Evolutionary conservation across 176 grass and related monocot genomes (phyloP), one percentile per base, ranked within the genome.

Genomic region (Zoysia japonica): DNA sequence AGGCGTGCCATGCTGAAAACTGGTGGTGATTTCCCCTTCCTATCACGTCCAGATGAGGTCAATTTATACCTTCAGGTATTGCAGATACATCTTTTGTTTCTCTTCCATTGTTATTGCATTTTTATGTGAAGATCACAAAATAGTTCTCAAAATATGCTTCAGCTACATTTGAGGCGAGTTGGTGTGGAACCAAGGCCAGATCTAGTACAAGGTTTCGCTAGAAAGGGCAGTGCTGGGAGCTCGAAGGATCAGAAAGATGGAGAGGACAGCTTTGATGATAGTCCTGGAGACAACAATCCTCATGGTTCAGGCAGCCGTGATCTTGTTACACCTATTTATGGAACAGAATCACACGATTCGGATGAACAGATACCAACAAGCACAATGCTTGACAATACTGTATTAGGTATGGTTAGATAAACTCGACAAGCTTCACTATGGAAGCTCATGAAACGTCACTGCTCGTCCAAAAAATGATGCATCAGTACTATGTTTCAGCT

Each of bases 61-160:
- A 94, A 92, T 65, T 82, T 98, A 48, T 98, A 98, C 77, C 95
- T 98, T 83, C 95, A 98, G 91, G 95, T 98, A 94, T 51, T 80
- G 35, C 19, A 53, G 11, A 38, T 6, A 39, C 56, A 68, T 78
- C 5, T 52, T 78, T 14, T 73, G 0, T 70, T 47, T 68, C n/a
- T 77, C 62, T 76, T 61, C 63, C 45, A 13, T 76, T 84, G 20
- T 78, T 67, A 36, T 55, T 5, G 35, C 35, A 68, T 70, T 37
- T 37, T 69, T 53, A 13, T 75, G 59, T 11, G 9, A 11, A 61
- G 3, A 9, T 36, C 7, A 79, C 28, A 72, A 20, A 85, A 80
- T 84, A 67, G 78, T 73, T 66, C 40, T 47, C 53, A 37, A 81
- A 72, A 87, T 17, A 78, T 66, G 83, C 56, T 19, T 19, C 88